Percentiles rank a stretch among this genome's conserved stretches.
phyloP scores from a whole-genome alignment of 2,329 filamentous ascomycete genomes.

The Colletotrichum chrysophilum region DNA sequence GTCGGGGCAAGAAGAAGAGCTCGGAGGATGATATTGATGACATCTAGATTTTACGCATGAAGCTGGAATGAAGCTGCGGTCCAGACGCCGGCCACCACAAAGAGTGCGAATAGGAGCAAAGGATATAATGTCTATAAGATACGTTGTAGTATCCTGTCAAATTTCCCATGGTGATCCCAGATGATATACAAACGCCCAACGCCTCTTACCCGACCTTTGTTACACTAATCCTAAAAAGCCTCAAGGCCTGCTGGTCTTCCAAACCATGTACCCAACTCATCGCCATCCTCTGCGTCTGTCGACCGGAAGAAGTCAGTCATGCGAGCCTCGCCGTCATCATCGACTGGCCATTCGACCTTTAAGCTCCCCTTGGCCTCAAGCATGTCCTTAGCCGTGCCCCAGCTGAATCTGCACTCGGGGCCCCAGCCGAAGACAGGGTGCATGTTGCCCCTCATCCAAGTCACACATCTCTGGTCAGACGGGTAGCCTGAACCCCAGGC shows the following conservation, averaged over 20 bases:
- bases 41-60: constrained; percentile 41
- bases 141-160: neutral
- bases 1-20: constrained; percentile 58
- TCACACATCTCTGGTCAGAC: constrained; percentile 79
- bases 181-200: neutral
- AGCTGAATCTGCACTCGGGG: constrained; percentile 90
- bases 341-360: constrained; percentile 83
- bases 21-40: constrained; percentile 63
- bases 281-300: constrained; percentile 49
- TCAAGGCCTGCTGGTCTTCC: constrained; percentile 73
- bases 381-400: constrained; percentile 94
- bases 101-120: constrained; percentile 6
- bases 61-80: neutral
- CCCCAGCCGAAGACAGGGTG: constrained; percentile 97
- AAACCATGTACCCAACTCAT: constrained; percentile 83
- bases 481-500: constrained; percentile 94
- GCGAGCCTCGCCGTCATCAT: constrained; percentile 71
- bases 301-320: constrained; percentile 77
- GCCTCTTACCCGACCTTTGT: neutral
- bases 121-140: constrained; percentile 22
- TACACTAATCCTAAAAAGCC: constrained; percentile 59
- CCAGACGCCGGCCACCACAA: constrained; percentile 5
- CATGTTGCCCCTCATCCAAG: constrained; percentile 86
- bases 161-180: neutral
- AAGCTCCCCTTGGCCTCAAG: constrained; percentile 75